Conservation (phyloP, 2,329 filamentous ascomycete species). For the Diaporthe citrichinensis region DNA sequence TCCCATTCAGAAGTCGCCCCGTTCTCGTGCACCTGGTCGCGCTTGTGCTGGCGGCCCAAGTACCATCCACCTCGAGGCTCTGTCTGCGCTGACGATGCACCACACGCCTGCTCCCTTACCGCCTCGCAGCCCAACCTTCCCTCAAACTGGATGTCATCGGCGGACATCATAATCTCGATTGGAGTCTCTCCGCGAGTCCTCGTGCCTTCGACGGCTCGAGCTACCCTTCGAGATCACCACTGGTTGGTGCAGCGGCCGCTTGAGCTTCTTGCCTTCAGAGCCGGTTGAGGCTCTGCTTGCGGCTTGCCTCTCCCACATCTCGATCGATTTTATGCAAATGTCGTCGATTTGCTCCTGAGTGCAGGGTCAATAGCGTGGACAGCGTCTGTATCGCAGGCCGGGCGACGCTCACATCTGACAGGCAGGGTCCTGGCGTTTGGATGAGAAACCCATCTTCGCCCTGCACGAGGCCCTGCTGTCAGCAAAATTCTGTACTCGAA, state of each 20-base stretch:
- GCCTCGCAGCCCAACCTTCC: neutral
- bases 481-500: conserved; percentile 25
- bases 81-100: conserved; percentile 6
- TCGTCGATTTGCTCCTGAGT: conserved; percentile 74
- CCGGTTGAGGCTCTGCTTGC: conserved; percentile 59
- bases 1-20: conserved; percentile 18
- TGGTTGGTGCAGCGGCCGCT: conserved; percentile 70
- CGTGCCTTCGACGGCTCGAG: conserved; percentile 51
- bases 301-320: conserved; percentile 70
- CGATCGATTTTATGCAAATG: conserved; percentile 71
- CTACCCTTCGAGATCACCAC: conserved; percentile 63
- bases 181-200: conserved; percentile 50
- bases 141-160: conserved; percentile 45
- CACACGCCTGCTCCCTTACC: neutral
- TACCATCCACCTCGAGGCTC: conserved; percentile 39
- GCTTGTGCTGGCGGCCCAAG: conserved; percentile 38
- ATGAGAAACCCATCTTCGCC: conserved; percentile 74
- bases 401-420: conserved; percentile 68
- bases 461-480: conserved; percentile 50
- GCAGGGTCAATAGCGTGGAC: conserved; percentile 44
- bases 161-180: conserved; percentile 48
- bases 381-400: conserved; percentile 8
- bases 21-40: conserved; percentile 7
- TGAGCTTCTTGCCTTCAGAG: conserved; percentile 64
- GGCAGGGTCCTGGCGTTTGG: conserved; percentile 68